phyloP scores from a whole-genome alignment of 129 eudicot species.

The Flaveria bidentis region DNA sequence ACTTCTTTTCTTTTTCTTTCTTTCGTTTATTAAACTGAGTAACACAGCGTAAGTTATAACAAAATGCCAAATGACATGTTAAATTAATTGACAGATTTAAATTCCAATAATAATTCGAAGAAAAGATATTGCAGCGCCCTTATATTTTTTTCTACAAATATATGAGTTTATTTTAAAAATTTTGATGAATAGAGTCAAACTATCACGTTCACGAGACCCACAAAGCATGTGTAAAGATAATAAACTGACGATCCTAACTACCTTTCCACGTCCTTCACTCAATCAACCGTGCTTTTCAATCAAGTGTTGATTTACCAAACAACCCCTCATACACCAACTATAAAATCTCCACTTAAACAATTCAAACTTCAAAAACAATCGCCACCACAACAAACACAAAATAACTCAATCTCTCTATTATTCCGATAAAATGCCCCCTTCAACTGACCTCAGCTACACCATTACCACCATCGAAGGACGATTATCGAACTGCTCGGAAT shows the following conservation, averaged over 20 bases:
- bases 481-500: slow-evolving; percentile 25
- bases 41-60: too few relatives aligned
- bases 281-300: not conserved
- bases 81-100: not conserved
- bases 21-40: too few relatives aligned
- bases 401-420: not conserved
- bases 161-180: too few relatives aligned
- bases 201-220: not conserved
- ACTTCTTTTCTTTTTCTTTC: too few relatives aligned
- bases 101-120: not conserved
- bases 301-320: slow-evolving; percentile 14
- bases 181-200: not conserved
- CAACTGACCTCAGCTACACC: not conserved
- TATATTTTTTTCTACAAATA: too few relatives aligned
- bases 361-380: not conserved
- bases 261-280: slow-evolving; percentile 16
- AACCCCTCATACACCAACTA: slow-evolving; percentile 1
- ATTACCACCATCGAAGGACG: not conserved
- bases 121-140: not conserved
- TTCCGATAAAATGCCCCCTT: not conserved
- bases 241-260: not conserved
- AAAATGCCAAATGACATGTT: too few relatives aligned
- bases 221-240: slow-evolving; percentile 11
- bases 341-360: slow-evolving; percentile 8
- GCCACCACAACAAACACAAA: slow-evolving; percentile 7